Base-by-base conservation (phyloP, 176 grass and related monocot species). In the Calamus simplicifolius region DNA sequence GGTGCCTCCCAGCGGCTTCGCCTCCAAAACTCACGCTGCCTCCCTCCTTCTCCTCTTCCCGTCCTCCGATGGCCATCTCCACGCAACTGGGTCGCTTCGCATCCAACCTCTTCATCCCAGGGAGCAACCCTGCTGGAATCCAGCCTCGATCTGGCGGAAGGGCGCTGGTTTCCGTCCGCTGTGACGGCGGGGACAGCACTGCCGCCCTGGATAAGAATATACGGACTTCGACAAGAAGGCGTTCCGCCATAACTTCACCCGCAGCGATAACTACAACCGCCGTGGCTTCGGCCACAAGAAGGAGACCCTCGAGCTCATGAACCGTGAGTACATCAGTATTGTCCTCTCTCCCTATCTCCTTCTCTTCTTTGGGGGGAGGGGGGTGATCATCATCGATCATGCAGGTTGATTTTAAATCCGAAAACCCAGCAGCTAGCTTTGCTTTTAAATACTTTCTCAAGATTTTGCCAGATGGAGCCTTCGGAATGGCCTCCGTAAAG, bases 261-360 rank as follows among this genome's bases (percentile, higher is more conserved):
- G 93, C 81, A 88, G 93, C 78, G 84, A 92, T 25, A 92, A 98
- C 71, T 98, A 98, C 79, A 98, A 98, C 70, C 78, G 87, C 60
- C 83, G 83, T 28, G 93, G 93, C 0, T 98, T 98, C 70, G 93
- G 93, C 0, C 68, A 92, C 82, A 98, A 98, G 93, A 85, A 98
- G 73, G 93, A 98, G 81, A 98, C 93, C 21, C 84, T 98, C 58
- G 79, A 88, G 30, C 88, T 89, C 76, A 92, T 98, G 87, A 80
- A 75, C 81, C 69, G 75, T 29, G 88, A 92, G 72, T 98, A 83
- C 84, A 98, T 84, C 69, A 98, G 93, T 98, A 67, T 43, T 43
- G 7, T 8, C 35, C 6, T 2, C 7, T 43, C 35, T 43, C 35
- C 35, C 35, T 43, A 43, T 43, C 35, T 6, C 35, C 7, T 43